These are phyloP conservation scores for Chrysanthemum seticuspe DNA, from an alignment of 129 eudicot species.

Conservation along the genomic window DNA sequence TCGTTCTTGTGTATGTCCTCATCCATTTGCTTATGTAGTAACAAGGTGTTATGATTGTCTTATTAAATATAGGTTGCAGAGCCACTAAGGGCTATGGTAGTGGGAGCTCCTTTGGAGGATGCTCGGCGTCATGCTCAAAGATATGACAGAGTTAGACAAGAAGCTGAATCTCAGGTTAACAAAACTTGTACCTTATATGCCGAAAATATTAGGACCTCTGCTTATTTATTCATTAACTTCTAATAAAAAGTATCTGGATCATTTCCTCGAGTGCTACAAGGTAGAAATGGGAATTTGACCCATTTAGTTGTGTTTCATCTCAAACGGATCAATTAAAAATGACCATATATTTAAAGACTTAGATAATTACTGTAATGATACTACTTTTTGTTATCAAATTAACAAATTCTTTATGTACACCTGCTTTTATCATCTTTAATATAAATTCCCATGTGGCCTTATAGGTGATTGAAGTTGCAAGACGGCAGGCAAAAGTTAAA, in stretches of 20 bases:
- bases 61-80: conserved; percentile 65
- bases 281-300: no score
- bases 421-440: conserved; percentile 1
- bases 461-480: conserved; percentile 91
- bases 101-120: conserved; percentile 91
- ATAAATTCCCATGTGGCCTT: conserved; percentile 14
- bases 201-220: background rate
- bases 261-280: background rate
- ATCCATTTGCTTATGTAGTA: conserved; percentile 1
- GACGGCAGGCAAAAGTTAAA: conserved; percentile 72
- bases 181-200: conserved; percentile 14
- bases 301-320: no score
- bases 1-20: background rate
- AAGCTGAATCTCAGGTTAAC: conserved; percentile 89
- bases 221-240: no score
- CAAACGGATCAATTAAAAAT: no score
- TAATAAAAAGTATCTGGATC: background rate
- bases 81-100: conserved; percentile 85
- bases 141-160: conserved; percentile 86
- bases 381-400: no score
- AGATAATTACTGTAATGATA: no score
- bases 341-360: no score
- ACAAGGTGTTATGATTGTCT: conserved; percentile 13
- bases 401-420: no score
- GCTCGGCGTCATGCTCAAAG: conserved; percentile 96